These are phyloP conservation scores for Colletotrichum sidae DNA, from an alignment of 2,329 filamentous ascomycete genomes.

Conservation along the genomic window DNA sequence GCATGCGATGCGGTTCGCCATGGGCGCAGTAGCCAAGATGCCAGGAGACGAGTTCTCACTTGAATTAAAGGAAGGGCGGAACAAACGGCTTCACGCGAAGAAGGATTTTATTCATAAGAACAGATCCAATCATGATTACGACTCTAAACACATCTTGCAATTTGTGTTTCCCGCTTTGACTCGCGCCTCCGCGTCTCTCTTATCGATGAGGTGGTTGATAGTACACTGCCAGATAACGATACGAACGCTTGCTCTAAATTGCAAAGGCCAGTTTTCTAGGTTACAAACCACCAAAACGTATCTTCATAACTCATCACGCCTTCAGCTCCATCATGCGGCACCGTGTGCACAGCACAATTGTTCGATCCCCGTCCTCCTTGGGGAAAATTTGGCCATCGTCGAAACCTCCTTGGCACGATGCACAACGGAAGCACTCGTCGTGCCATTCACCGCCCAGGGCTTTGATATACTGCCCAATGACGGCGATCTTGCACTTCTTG, in stretches of 20 bases:
- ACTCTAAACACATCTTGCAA: conserved; percentile 15
- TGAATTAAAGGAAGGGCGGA: conserved; percentile 12
- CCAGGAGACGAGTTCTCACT: conserved; percentile 10
- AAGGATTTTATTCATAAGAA: conserved; percentile 11
- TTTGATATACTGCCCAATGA: conserved; percentile 89
- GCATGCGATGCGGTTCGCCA: conserved; percentile 18
- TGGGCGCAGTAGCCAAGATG: conserved; percentile 5
- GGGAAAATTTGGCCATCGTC: conserved; percentile 75
- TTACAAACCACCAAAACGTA: not conserved
- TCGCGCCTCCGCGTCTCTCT: not conserved
- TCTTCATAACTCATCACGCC: conserved; percentile 46
- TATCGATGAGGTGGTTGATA: no score
- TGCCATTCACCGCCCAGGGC: conserved; percentile 96
- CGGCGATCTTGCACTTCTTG: conserved; percentile 82
- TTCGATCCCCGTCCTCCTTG: conserved; percentile 50
- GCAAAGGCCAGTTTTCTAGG: no score
- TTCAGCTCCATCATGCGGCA: conserved; percentile 73
- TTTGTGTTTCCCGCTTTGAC: not conserved
- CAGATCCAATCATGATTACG: conserved; percentile 35
- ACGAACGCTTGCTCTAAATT: not conserved
- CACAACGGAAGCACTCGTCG: conserved; percentile 88
- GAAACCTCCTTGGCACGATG: conserved; percentile 69
- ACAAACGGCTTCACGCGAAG: not conserved
- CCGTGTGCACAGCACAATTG: conserved; percentile 68
- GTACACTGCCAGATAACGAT: not conserved